phyloP scores from a whole-genome alignment of 148 eudicot genomes.

The Rhododendron griersonianum region DNA sequence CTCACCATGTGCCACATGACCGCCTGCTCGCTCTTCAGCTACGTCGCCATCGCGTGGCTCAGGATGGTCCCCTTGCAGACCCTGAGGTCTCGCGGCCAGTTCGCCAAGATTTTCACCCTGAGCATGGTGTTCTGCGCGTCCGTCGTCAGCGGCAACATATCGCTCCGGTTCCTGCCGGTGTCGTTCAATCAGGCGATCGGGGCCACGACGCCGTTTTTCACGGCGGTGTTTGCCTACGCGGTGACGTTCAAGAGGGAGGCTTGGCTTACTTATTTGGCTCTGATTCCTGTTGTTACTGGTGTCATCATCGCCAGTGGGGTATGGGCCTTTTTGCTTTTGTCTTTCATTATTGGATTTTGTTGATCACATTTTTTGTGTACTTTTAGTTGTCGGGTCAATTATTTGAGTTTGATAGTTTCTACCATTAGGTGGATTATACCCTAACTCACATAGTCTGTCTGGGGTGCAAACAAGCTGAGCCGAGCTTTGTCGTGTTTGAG shows the following conservation, averaged over 20 bases:
- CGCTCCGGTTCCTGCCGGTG: conserved; percentile 23
- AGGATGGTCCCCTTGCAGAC: conserved; percentile 33
- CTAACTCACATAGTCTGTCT: neutral
- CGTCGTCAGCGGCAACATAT: conserved; percentile 29
- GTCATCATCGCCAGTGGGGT: conserved; percentile 42
- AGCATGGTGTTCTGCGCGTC: conserved; percentile 26
- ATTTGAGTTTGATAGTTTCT: neutral
- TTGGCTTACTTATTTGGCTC: conserved; percentile 27
- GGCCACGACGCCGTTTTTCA: conserved; percentile 40
- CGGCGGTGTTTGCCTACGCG: conserved; percentile 32
- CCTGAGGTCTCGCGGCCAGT: conserved; percentile 25
- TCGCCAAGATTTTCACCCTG: conserved; percentile 26
- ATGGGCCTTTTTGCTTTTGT: neutral
- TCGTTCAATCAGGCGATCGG: conserved; percentile 35
- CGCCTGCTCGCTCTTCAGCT: conserved; percentile 35
- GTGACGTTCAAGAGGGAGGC: conserved; percentile 37
- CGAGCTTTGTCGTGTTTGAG: neutral
- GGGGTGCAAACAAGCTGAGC: neutral
- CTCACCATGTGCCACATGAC: conserved; percentile 41
- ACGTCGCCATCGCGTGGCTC: conserved; percentile 34
- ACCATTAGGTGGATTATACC: neutral
- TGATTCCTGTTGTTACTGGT: conserved; percentile 34
- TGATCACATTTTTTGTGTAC: neutral
- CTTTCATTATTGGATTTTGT: neutral
- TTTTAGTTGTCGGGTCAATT: neutral